These are phyloP conservation scores for Teunomyces panamensis DNA, from an alignment of 805 yeast genomes.

Conservation along the genomic window DNA sequence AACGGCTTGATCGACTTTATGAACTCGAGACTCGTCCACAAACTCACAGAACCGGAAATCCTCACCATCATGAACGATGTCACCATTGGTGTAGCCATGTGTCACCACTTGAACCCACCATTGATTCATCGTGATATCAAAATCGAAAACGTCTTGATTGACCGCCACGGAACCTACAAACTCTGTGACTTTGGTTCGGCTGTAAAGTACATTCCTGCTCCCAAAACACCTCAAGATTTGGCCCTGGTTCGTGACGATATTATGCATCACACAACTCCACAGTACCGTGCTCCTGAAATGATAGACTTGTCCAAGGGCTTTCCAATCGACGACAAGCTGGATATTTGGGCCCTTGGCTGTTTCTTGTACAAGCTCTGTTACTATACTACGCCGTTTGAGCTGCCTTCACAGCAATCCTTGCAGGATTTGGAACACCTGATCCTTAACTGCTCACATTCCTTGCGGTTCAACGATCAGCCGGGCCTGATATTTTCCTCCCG, in stretches of 20 bases:
- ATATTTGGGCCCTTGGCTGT: constrained; percentile 83
- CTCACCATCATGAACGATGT: constrained; percentile 66
- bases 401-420: constrained; percentile 31
- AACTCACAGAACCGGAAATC: constrained; percentile 67
- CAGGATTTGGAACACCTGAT: constrained; percentile 57
- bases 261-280: constrained; percentile 79
- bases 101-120: constrained; percentile 72
- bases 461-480: constrained; percentile 44
- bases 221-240: constrained; percentile 59
- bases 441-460: constrained; percentile 50
- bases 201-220: constrained; percentile 60
- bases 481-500: constrained; percentile 53
- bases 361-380: constrained; percentile 75
- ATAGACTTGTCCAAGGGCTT: constrained; percentile 63
- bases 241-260: constrained; percentile 62
- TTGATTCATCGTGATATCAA: constrained; percentile 77
- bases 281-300: constrained; percentile 84
- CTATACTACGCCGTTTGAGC: constrained; percentile 81
- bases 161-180: constrained; percentile 57
- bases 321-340: constrained; percentile 79
- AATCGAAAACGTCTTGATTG: constrained; percentile 74
- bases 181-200: constrained; percentile 84
- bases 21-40: constrained; percentile 66
- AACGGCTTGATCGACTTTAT: constrained; percentile 78
- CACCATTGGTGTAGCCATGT: constrained; percentile 70